phyloP scores from a whole-genome alignment of 2,329 filamentous ascomycete species.

The Xylariaceae sp. region DNA sequence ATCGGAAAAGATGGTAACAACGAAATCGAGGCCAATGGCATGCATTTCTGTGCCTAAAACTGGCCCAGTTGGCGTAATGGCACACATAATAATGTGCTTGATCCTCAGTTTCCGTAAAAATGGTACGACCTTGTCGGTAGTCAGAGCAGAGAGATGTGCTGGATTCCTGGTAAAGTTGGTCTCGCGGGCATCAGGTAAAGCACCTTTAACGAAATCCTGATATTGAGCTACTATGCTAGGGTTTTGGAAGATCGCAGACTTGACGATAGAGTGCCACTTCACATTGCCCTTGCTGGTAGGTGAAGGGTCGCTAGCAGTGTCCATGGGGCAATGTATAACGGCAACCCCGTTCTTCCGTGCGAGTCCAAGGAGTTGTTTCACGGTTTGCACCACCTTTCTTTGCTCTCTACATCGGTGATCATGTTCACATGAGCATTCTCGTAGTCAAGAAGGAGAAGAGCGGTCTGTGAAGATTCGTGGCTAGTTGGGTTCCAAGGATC shows the following conservation, averaged over 20 bases:
- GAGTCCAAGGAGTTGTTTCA: slow-evolving; percentile 6
- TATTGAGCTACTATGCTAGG: slow-evolving; percentile 4
- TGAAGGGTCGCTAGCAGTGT: slow-evolving; percentile 3
- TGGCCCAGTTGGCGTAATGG: slow-evolving; percentile 10
- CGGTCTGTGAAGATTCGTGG: slow-evolving; percentile 1
- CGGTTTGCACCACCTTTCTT: slow-evolving; percentile 4
- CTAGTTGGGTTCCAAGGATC: background rate
- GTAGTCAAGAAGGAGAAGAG: slow-evolving; percentile 15
- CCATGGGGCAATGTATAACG: slow-evolving; percentile 14
- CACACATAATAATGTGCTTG: slow-evolving; percentile 6
- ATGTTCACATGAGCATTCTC: slow-evolving; percentile 8
- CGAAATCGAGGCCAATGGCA: slow-evolving; percentile 10
- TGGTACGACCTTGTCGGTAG: slow-evolving; percentile 6
- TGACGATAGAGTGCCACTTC: slow-evolving; percentile 1
- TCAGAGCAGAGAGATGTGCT: slow-evolving; percentile 5
- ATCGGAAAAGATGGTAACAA: slow-evolving; percentile 11
- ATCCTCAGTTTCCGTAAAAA: slow-evolving; percentile 1
- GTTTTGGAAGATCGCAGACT: slow-evolving; percentile 3
- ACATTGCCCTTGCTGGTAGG: slow-evolving; percentile 9
- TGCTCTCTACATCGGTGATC: slow-evolving; percentile 3
- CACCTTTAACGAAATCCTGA: slow-evolving; percentile 1
- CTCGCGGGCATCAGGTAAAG: slow-evolving; percentile 1
- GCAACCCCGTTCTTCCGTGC: slow-evolving; percentile 9
- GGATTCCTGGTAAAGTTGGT: slow-evolving; percentile 1
- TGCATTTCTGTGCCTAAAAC: slow-evolving; percentile 6